phyloP scores from a whole-genome alignment of 2,329 filamentous ascomycete species.

The Albifimbria verrucaria region DNA sequence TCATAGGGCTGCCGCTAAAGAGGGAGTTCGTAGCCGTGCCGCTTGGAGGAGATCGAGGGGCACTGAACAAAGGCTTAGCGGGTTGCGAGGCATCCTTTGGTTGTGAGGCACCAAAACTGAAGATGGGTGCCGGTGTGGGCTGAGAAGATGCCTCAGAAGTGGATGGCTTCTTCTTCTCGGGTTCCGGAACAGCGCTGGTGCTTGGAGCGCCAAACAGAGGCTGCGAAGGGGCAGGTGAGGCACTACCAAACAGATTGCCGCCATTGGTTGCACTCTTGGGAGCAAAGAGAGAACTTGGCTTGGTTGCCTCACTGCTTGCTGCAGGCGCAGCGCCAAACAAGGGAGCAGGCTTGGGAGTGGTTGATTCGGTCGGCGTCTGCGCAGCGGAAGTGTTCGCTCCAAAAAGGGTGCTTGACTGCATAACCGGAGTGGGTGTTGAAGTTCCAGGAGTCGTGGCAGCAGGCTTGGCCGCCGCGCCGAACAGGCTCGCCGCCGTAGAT shows the following conservation, averaged over 20 bases:
- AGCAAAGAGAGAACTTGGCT: conserved; percentile 23
- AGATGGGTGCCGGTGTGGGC: conserved; percentile 22
- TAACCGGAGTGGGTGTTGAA: conserved; percentile 16
- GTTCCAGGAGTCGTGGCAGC: conserved; percentile 23
- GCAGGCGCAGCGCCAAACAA: conserved; percentile 11
- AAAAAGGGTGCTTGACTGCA: conserved; percentile 30
- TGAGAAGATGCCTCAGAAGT: conserved; percentile 10
- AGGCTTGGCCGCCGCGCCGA: conserved; percentile 32
- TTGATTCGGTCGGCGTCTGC: conserved; percentile 19
- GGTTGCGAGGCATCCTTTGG: conserved; percentile 18
- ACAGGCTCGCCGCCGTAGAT: conserved; percentile 29
- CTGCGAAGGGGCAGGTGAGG: conserved; percentile 18
- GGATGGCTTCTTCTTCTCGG: conserved; percentile 20
- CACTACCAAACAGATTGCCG: conserved; percentile 28
- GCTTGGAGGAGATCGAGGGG: conserved; percentile 29
- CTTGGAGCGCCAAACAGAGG: conserved; percentile 25
- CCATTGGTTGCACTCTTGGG: conserved; percentile 19
- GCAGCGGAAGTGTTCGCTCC: conserved; percentile 26
- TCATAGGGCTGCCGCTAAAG: conserved; percentile 42
- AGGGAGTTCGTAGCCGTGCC: conserved; percentile 21
- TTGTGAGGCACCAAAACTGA: conserved; percentile 31
- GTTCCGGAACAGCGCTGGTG: conserved; percentile 8
- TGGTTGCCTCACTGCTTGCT: neutral
- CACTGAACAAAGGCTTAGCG: conserved; percentile 35
- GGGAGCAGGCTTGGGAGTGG: conserved; percentile 15